Conservation (phyloP, 768 basidiomycete species). For the Leccinum longicurvipes region DNA sequence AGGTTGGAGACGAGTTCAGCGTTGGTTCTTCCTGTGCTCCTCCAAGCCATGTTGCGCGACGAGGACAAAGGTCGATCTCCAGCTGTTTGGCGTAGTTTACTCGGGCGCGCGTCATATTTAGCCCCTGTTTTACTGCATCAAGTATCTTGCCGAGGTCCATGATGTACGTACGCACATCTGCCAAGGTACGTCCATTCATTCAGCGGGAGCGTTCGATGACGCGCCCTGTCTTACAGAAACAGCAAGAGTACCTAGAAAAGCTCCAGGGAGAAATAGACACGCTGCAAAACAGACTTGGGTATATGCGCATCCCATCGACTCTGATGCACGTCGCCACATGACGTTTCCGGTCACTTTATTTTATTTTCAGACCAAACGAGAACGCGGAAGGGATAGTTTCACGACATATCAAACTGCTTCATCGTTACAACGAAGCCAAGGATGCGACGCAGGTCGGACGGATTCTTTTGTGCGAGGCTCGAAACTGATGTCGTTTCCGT, state of each 20-base stretch:
- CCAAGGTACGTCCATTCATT: slow-evolving; percentile 22
- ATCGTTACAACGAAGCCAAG: slow-evolving; percentile 78
- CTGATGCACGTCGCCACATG: neutral
- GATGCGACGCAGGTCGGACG: slow-evolving; percentile 69
- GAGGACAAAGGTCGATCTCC: neutral
- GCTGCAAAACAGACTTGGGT: slow-evolving; percentile 49
- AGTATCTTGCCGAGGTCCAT: neutral
- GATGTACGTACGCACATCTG: slow-evolving; percentile 31
- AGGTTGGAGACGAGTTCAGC: slow-evolving; percentile 72
- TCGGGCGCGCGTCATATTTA: neutral
- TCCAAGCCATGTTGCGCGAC: slow-evolving; percentile 69
- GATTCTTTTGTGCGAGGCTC: neutral
- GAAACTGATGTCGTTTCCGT: neutral
- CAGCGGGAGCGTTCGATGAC: neutral
- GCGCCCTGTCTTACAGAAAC: slow-evolving; percentile 37
- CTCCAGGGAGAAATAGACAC: slow-evolving; percentile 48
- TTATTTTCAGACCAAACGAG: slow-evolving; percentile 33
- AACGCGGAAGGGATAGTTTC: slow-evolving; percentile 60
- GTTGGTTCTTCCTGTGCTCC: slow-evolving; percentile 67
- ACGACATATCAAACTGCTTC: slow-evolving; percentile 66
- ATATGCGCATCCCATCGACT: slow-evolving; percentile 5
- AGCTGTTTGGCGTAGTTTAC: slow-evolving; percentile 16
- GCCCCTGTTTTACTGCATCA: slow-evolving; percentile 1
- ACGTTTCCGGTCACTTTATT: neutral
- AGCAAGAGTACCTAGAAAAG: slow-evolving; percentile 45